These are phyloP conservation scores for Didymella lethalis DNA, from an alignment of 2,329 filamentous ascomycete species.

Conservation along the genomic window DNA sequence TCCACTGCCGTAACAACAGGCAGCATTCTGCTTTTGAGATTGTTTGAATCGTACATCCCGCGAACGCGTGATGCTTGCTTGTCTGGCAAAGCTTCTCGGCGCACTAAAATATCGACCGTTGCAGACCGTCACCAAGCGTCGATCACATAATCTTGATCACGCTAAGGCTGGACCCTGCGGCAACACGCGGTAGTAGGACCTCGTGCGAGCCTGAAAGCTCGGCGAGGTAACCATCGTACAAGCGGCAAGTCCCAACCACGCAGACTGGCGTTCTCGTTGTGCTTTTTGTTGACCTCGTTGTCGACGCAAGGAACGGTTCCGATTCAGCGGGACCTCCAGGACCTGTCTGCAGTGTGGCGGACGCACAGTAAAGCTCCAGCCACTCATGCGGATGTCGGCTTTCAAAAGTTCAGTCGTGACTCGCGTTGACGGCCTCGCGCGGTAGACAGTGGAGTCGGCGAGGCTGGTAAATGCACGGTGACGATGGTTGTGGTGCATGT, in stretches of 20 bases:
- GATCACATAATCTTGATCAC: slow-evolving; percentile 1
- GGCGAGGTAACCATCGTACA: slow-evolving; percentile 20
- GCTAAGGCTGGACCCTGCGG: slow-evolving; percentile 12
- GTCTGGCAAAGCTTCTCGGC: not conserved
- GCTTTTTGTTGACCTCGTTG: slow-evolving; percentile 8
- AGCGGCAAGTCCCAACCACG: slow-evolving; percentile 20
- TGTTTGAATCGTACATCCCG: not conserved
- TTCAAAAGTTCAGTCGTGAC: slow-evolving; percentile 14
- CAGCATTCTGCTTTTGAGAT: not conserved
- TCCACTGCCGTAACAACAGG: not conserved
- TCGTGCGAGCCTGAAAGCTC: slow-evolving; percentile 22
- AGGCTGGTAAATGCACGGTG: slow-evolving; percentile 20
- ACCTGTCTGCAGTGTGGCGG: slow-evolving; percentile 7
- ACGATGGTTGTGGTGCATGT: slow-evolving; percentile 24
- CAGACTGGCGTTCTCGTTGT: slow-evolving; percentile 26
- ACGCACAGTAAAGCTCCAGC: slow-evolving; percentile 17
- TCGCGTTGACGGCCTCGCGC: slow-evolving; percentile 16
- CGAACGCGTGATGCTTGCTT: not conserved
- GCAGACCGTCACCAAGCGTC: slow-evolving; percentile 13
- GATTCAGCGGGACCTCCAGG: not conserved
- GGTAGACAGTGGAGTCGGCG: slow-evolving; percentile 6
- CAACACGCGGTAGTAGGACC: slow-evolving; percentile 12
- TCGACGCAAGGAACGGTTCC: slow-evolving; percentile 8
- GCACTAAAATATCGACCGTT: not conserved
- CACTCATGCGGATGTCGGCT: slow-evolving; percentile 16